Conservation (phyloP, 768 basidiomycete genomes). For the Boletus rufocinnamomeus region DNA sequence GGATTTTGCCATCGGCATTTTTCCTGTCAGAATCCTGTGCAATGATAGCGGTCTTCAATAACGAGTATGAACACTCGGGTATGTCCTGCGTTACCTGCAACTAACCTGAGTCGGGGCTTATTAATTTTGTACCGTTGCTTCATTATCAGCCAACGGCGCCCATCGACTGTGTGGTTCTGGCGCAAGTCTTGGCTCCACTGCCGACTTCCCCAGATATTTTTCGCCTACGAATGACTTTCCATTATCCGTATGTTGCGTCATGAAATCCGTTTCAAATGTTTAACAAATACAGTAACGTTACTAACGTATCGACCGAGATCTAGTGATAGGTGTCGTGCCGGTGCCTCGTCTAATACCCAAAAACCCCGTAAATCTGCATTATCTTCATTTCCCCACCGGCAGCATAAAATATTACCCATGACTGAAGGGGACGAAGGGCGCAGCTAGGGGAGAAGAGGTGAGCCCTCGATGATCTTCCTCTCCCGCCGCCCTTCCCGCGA, state of each 20-base stretch:
- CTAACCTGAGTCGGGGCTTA: background rate
- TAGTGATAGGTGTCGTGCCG: background rate
- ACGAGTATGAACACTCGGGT: background rate
- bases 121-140: too few relatives aligned
- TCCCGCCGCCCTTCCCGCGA: too few relatives aligned
- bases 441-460: background rate
- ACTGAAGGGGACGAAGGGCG: background rate
- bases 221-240: background rate
- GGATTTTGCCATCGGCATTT: background rate
- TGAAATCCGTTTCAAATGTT: background rate
- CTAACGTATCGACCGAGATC: conserved; percentile 5
- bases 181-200: too few relatives aligned
- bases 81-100: too few relatives aligned
- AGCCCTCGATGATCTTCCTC: background rate
- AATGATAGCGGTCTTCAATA: background rate
- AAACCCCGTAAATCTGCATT: conserved; percentile 1
- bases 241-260: background rate
- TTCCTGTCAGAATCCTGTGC: background rate
- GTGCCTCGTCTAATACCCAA: background rate
- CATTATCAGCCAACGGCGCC: too few relatives aligned
- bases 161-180: too few relatives aligned
- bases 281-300: background rate
- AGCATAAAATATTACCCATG: background rate
- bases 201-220: background rate
- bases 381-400: background rate